Evolutionary conservation across 1,139 yeast species (phyloP), one percentile per base, ranked within the genome.

Genomic region (Nakaseomyces kungkrabaensis): DNA sequence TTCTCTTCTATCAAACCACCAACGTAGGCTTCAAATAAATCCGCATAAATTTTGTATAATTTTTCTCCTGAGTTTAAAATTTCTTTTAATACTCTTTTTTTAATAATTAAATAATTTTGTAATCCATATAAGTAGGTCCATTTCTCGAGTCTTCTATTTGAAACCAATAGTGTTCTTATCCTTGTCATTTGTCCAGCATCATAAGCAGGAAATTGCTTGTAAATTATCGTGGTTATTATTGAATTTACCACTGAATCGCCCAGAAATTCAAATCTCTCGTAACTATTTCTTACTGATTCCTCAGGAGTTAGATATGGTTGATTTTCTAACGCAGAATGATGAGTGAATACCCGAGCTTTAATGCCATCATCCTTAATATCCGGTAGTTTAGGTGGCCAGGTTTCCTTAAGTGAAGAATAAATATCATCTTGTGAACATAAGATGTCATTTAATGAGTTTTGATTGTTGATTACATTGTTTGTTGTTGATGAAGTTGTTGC

Each of bases 101-200:
- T 27, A 27, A 41, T 41, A 22, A 41, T 27, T 7, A 41, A 13
- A 7, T 41, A 34, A 6, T 29, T 41, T 29, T 41, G 44, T 41
- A 41, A 17, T 10, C 44, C 44, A 41, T 41, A 41, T 4, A 41
- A 34, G 11, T 41, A 41, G 9, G 44, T 26, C 44, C 44, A 41
- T 29, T 41, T 41, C 25, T 41, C 44, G 5, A 41, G 44, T 29
- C 44, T 41, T 29, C 44, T 41, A 29, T 41, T 41, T 7, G 44
- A 41, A 29, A 41, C 44, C 5, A 41, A 24, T 17, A 41, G n/a
- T 5, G 34, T 29, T 25, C 44, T 41, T 41, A 41, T 27, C 3
- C 44, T n/a, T 29, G 44, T 41, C 34, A 41, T 27, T 29, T 41
- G 44, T 7, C 44, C 44, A 13, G 44, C 44, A 29, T 41, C 44